Percentiles rank a stretch among this genome's conserved stretches.
phyloP scores from a whole-genome alignment of 495 filamentous ascomycete species.

The Penicillium chermesinum region DNA sequence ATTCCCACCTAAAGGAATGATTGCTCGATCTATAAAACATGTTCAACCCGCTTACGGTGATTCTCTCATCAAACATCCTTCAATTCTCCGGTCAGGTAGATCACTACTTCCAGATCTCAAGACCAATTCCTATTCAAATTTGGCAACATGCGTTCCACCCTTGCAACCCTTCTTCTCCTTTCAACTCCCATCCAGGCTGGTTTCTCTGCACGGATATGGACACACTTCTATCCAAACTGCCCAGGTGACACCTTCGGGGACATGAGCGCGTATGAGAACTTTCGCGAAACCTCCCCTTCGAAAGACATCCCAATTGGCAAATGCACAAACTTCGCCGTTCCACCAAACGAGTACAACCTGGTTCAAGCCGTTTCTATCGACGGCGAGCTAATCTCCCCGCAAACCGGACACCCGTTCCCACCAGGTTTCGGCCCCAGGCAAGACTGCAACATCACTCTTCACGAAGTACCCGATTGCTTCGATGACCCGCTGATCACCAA shows the following conservation, averaged over 20 bases:
- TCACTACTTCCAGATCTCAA: not conserved
- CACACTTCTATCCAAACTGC: constrained; percentile 37
- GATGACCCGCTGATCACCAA: constrained; percentile 27
- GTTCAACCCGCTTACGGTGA: not conserved
- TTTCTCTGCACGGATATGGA: constrained; percentile 27
- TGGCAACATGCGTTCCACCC: constrained; percentile 18
- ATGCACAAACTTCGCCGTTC: constrained; percentile 31
- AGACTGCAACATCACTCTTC: constrained; percentile 33
- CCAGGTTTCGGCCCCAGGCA: constrained; percentile 6
- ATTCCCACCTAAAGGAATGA: constrained; percentile 9
- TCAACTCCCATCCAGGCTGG: constrained; percentile 20
- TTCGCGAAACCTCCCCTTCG: constrained; percentile 22
- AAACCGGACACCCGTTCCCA: constrained; percentile 11
- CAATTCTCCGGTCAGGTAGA: not conserved
- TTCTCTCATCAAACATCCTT: not conserved
- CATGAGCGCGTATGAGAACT: constrained; percentile 25
- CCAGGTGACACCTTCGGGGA: constrained; percentile 22
- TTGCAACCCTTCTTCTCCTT: constrained; percentile 23
- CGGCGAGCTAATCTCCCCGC: constrained; percentile 19
- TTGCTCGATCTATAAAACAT: constrained; percentile 12
- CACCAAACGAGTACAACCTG: constrained; percentile 21
- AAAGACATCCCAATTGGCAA: constrained; percentile 21
- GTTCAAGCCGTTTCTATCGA: constrained; percentile 33
- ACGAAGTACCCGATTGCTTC: constrained; percentile 34
- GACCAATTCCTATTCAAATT: not conserved